Base-by-base conservation (phyloP, 129 eudicot species). In the Deinandra increscens region DNA sequence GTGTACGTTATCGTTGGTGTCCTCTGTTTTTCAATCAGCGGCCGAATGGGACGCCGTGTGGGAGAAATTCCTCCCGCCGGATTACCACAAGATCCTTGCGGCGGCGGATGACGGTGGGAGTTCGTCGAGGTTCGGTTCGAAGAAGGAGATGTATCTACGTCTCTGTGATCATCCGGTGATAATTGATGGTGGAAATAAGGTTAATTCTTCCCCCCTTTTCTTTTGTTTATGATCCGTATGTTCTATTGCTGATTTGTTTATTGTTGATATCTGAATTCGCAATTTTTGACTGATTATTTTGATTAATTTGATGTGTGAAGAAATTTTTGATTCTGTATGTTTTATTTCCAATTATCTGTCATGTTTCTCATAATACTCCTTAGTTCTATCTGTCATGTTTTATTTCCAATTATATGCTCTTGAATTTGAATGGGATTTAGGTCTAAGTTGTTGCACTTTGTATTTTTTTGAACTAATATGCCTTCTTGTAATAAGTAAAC, bases 41-140 rank as follows among this genome's bases (percentile, higher is more conserved):
- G 81, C 97, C 5, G 83, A 82, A 44, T 88, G 96, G 67, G 93
- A 88, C 71, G 78, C 84, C 19, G 91, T 88, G n/a, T 91, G 97
- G 97, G 89, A 80, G 70, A 81, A 82, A 3, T 86, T 91, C 45
- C 63, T 91, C 76, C 97, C 96, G 11, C 7, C 39, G 14, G 88
- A 88, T 66, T 88, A 85, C 18, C 82, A 45, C 11, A 73, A 80
- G 9, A 59, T 91, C 4, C 42, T 85, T 17, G 26, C 81, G 50
- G 78, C 81, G 37, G 51, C 76, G 20, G 80, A 44, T 9, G 81
- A 20, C 10, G 78, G 49, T 15, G 73, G 55, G 6, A 9, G 51
- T 39, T 26, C 31, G 3, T 26, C 31, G 3, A 26, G 22, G 71
- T 14, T n/a, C 62, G 33, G 54, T 33, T n/a, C 96, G 0, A 88